These are phyloP conservation scores for Tetraselmis striata DNA, from an alignment of 139 green algal species.

Conservation along the genomic window DNA sequence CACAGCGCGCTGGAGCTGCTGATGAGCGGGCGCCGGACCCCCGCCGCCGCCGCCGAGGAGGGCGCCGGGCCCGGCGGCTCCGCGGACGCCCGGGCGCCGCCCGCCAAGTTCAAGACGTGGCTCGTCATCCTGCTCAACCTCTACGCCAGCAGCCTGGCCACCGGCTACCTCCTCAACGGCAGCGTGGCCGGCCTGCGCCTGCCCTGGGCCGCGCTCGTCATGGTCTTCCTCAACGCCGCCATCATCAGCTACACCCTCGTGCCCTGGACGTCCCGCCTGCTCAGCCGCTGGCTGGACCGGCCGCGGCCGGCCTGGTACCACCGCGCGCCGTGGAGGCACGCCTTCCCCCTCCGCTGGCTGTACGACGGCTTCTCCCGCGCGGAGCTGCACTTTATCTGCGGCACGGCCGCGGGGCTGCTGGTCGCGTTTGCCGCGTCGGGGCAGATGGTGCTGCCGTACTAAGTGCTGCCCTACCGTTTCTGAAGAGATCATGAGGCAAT, in stretches of 20 bases:
- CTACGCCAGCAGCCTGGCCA: neutral
- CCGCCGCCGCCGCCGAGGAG: too few relatives aligned
- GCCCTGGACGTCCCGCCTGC: neutral
- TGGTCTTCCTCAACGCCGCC: neutral
- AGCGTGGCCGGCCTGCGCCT: neutral
- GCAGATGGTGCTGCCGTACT: neutral
- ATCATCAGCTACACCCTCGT: neutral
- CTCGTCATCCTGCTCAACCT: neutral
- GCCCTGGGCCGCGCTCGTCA: neutral
- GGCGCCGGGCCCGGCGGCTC: too few relatives aligned
- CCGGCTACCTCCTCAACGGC: neutral
- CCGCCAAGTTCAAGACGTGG: neutral
- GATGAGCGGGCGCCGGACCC: too few relatives aligned
- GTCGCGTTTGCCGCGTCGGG: neutral
- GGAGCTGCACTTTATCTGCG: neutral
- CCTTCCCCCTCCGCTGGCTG: neutral
- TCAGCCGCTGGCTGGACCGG: neutral
- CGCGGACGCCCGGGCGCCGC: neutral
- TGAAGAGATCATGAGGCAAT: too few relatives aligned
- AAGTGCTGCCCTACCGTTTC: too few relatives aligned
- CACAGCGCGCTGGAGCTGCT: too few relatives aligned
- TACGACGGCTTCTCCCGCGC: neutral
- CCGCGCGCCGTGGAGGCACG: neutral
- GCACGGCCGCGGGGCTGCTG: neutral
- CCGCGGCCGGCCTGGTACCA: neutral